Conservation (phyloP, 1,139 yeast genomes). For the Scheffersomyces stambukii region DNA sequence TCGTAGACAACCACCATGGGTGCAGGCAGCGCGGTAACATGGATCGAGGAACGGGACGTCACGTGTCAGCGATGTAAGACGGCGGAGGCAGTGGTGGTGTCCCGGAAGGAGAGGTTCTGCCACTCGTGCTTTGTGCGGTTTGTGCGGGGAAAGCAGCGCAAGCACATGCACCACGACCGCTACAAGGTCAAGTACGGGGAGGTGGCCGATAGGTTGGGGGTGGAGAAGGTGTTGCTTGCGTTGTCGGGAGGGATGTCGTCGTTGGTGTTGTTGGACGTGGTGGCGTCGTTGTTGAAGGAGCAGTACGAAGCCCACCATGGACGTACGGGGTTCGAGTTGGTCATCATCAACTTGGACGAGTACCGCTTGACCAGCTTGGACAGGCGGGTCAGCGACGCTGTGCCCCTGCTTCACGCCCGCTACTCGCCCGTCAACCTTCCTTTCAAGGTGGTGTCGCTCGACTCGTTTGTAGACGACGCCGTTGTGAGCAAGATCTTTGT, state of each 20-base stretch:
- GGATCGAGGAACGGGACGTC: constrained; percentile 11
- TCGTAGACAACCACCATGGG: constrained; percentile 2
- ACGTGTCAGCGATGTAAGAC: constrained; percentile 51
- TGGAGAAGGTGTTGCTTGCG: constrained; percentile 52
- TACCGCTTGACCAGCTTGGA: constrained; percentile 14
- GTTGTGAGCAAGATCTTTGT: constrained; percentile 23
- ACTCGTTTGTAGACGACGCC: constrained; percentile 28
- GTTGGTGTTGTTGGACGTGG: constrained; percentile 61
- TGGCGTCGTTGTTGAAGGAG: constrained; percentile 56
- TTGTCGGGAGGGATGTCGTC: constrained; percentile 67
- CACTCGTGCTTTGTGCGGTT: constrained; percentile 66
- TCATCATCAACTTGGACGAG: constrained; percentile 52
- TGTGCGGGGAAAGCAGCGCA: constrained; percentile 74
- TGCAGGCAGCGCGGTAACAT: constrained; percentile 15
- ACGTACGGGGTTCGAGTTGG: constrained; percentile 61
- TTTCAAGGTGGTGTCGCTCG: constrained; percentile 35
- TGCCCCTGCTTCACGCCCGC: constrained; percentile 17
- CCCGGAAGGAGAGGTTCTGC: constrained; percentile 74
- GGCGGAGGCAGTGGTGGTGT: constrained; percentile 40
- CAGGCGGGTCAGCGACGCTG: constrained; percentile 12
- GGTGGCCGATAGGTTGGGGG: constrained; percentile 23
- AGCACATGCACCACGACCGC: constrained; percentile 64
- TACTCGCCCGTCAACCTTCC: constrained; percentile 24
- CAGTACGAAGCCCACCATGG: constrained; percentile 61
- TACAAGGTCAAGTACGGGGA: constrained; percentile 63